Evolutionary conservation across 805 yeast genomes (phyloP).

Genomic region (Maudiozyma serrabonitensis): DNA sequence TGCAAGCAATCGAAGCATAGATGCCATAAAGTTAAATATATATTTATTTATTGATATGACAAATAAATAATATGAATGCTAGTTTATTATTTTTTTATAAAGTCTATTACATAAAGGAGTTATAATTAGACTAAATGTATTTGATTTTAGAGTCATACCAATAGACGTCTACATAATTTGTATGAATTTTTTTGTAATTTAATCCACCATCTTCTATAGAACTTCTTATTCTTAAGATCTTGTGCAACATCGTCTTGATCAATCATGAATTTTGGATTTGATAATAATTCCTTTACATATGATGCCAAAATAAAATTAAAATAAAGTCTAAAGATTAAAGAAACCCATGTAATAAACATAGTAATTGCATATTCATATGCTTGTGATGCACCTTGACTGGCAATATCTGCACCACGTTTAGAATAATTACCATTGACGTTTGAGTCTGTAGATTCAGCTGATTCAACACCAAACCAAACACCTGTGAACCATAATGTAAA

Average conservation of each 20-base stretch:
- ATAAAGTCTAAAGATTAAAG: constrained; percentile 45
- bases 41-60: no score
- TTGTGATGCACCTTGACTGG: constrained; percentile 57
- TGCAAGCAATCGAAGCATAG: no score
- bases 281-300: constrained; percentile 48
- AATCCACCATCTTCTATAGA: constrained; percentile 23
- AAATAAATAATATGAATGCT: neutral
- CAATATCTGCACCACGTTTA: constrained; percentile 13
- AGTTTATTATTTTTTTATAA: neutral
- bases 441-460: constrained; percentile 6
- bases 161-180: constrained; percentile 19
- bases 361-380: constrained; percentile 49
- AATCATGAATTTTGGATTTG: constrained; percentile 35
- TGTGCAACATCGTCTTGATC: constrained; percentile 30
- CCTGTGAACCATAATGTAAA: constrained; percentile 68
- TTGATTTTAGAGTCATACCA: constrained; percentile 4
- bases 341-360: constrained; percentile 38
- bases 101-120: neutral
- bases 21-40: no score
- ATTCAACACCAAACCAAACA: constrained; percentile 60
- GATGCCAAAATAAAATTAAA: constrained; percentile 50
- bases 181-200: constrained; percentile 26
- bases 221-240: constrained; percentile 27
- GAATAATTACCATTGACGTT: neutral
- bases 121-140: neutral